These are phyloP conservation scores for Thuidium tamariscinum DNA, from an alignment of 225 moss, liverwort and hornwort genomes.

Conservation along the genomic window DNA sequence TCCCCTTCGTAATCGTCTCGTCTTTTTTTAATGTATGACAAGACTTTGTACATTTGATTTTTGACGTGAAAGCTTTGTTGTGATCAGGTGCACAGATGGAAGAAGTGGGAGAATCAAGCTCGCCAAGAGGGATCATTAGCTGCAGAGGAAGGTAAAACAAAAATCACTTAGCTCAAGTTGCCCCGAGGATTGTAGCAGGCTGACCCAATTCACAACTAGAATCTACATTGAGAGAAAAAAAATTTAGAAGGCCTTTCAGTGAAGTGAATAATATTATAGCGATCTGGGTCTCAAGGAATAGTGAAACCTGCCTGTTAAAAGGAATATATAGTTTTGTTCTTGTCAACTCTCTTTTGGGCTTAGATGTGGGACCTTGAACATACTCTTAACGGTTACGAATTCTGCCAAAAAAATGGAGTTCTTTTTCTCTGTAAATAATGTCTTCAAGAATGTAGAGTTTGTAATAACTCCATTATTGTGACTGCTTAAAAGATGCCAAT, in stretches of 20 bases:
- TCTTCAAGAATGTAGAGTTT: background rate
- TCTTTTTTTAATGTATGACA: background rate
- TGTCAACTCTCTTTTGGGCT: background rate
- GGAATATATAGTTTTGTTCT: background rate
- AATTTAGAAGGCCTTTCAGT: background rate
- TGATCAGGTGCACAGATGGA: slow-evolving; percentile 63
- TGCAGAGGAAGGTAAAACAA: slow-evolving; percentile 16
- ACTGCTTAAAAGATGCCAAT: background rate
- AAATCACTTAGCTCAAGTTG: background rate
- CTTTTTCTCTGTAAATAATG: background rate
- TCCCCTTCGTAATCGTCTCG: background rate
- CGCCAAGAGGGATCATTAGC: background rate
- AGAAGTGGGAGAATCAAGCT: slow-evolving; percentile 63
- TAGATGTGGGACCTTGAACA: background rate
- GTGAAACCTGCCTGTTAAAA: background rate
- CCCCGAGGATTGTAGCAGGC: background rate
- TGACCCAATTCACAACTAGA: background rate
- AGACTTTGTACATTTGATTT: background rate
- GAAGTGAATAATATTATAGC: background rate
- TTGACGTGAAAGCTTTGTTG: background rate
- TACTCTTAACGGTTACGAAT: background rate
- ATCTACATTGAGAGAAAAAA: background rate
- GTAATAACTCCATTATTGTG: background rate
- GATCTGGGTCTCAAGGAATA: background rate
- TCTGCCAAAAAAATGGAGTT: background rate